Percentiles rank a stretch among this genome's conserved stretches.
phyloP scores from a whole-genome alignment of 257 asterid species.

The Scutellaria galericulata region DNA sequence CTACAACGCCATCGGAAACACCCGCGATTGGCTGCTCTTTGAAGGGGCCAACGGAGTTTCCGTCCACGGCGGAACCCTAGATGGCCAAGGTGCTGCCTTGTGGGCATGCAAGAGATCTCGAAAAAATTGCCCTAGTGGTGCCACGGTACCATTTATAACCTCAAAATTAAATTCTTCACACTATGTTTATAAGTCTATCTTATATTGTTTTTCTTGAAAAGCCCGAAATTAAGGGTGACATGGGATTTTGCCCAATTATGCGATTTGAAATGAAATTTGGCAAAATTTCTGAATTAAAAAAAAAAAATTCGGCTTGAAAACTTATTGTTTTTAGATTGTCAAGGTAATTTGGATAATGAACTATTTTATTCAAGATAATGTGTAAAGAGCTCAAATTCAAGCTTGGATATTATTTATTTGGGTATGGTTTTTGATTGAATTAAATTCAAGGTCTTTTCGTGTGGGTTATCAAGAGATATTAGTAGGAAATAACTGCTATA shows the following conservation, averaged over 20 bases:
- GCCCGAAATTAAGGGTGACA: too few relatives aligned
- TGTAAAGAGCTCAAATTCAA: constrained; percentile 3
- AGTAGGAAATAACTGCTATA: constrained; percentile 31
- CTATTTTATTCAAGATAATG: not conserved
- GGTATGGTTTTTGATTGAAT: not conserved
- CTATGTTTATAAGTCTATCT: too few relatives aligned
- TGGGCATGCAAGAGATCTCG: constrained; percentile 69
- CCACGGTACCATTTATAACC: constrained; percentile 52
- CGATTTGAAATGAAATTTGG: too few relatives aligned
- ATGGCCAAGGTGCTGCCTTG: constrained; percentile 57
- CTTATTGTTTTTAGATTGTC: too few relatives aligned
- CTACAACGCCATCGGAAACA: constrained; percentile 43
- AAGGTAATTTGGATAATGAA: too few relatives aligned
- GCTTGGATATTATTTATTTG: not conserved
- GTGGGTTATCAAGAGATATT: constrained; percentile 10
- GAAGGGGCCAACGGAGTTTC: constrained; percentile 51
- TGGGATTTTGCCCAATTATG: too few relatives aligned
- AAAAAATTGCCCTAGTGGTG: constrained; percentile 60
- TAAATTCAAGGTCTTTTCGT: constrained; percentile 9
- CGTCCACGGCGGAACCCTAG: constrained; percentile 60
- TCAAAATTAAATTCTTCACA: not conserved
- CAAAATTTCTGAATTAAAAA: too few relatives aligned
- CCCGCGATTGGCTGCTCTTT: constrained; percentile 51
- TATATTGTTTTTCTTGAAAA: not conserved
- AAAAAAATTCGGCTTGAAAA: too few relatives aligned